phyloP scores from a whole-genome alignment of 257 asterid genomes.

The Nicotiana undulata region DNA sequence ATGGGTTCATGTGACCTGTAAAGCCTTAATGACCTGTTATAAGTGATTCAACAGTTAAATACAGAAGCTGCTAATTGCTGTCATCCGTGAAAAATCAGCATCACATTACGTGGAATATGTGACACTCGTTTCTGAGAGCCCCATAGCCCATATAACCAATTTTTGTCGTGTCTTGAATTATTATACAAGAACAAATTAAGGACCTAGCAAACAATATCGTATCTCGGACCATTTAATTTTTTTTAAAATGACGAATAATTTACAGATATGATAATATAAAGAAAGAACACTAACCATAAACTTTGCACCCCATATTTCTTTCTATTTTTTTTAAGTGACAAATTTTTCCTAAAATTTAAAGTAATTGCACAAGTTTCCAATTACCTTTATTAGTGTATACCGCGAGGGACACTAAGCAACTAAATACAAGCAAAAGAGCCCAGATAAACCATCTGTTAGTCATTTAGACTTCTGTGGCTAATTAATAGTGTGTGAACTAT shows the following conservation, averaged over 20 bases:
- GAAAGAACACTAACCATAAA: conserved; percentile 53
- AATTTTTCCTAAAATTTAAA: too few species aligned
- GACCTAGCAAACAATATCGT: not conserved
- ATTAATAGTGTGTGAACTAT: too few species aligned
- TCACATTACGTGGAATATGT: not conserved
- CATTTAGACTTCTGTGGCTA: too few species aligned
- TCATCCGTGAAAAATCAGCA: not conserved
- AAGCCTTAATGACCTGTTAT: not conserved
- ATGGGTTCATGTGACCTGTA: not conserved
- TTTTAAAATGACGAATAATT: not conserved
- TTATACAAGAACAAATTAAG: not conserved
- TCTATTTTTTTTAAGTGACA: too few species aligned
- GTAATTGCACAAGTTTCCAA: too few species aligned
- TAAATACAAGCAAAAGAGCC: too few species aligned
- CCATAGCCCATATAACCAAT: not conserved
- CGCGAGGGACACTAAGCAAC: too few species aligned
- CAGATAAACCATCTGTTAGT: too few species aligned
- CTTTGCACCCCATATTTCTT: conserved; percentile 95
- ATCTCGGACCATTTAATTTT: not conserved
- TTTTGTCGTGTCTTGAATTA: not conserved
- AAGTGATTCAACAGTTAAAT: not conserved
- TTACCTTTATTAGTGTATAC: too few species aligned
- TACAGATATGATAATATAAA: not conserved
- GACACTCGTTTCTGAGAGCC: not conserved
- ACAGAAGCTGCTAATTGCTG: too few species aligned